Percentiles rank a stretch among this genome's conserved stretches.
Conservation (phyloP, 805 yeast species). For the Pichia nanzhaoensis region DNA sequence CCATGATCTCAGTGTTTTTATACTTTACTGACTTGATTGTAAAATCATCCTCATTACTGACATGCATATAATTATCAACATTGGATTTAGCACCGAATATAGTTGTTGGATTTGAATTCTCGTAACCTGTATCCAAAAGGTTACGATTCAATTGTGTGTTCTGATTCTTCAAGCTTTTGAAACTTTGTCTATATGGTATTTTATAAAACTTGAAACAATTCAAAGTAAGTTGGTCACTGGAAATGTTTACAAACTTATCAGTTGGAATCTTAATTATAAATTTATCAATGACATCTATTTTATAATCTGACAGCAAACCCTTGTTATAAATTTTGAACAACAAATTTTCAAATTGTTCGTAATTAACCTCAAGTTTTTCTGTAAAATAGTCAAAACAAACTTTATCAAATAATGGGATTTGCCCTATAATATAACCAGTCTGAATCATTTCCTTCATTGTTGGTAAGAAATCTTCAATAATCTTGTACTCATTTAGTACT, state of each 20-base stretch:
- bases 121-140: background rate
- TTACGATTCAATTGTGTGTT: background rate
- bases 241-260: constrained; percentile 6
- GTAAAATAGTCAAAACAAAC: constrained; percentile 20
- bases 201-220: constrained; percentile 5
- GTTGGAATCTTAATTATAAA: constrained; percentile 6
- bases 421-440: constrained; percentile 19
- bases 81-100: background rate
- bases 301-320: constrained; percentile 22
- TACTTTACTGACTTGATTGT: background rate
- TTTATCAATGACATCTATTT: constrained; percentile 22
- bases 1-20: background rate
- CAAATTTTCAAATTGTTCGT: constrained; percentile 17
- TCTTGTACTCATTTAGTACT: constrained; percentile 13
- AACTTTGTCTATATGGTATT: background rate
- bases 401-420: constrained; percentile 19
- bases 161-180: background rate
- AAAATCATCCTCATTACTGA: too few relatives aligned
- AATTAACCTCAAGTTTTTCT: constrained; percentile 17
- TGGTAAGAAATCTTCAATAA: constrained; percentile 22
- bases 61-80: too few relatives aligned
- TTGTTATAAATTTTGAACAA: constrained; percentile 21
- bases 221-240: background rate
- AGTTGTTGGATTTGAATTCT: background rate
- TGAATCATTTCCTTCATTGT: constrained; percentile 22